Percentiles rank a stretch among this genome's conserved stretches.
phyloP scores from a whole-genome alignment of 140 eudicot genomes.

The Senecio squalidus region DNA sequence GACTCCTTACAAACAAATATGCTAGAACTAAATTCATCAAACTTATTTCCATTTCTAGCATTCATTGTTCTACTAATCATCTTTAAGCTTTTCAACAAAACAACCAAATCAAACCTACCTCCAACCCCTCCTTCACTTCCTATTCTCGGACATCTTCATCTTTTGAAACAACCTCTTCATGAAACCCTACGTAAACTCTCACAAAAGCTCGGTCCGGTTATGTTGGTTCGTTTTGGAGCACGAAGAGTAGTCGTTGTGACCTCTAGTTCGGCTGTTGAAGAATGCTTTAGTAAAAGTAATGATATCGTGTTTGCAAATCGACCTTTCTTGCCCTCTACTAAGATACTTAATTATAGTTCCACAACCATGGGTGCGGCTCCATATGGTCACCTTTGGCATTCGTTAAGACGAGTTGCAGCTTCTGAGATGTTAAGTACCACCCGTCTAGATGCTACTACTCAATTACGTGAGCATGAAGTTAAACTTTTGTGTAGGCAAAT shows the following conservation, averaged over 20 bases:
- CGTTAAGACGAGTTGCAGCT: conserved; percentile 25
- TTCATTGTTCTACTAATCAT: background rate
- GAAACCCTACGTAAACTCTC: background rate
- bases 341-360: conserved; percentile 20
- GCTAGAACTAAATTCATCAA: background rate
- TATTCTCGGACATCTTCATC: conserved; percentile 6
- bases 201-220: background rate
- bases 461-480: conserved; percentile 10
- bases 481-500: background rate
- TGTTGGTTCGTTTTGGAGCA: conserved; percentile 10
- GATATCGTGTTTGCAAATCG: conserved; percentile 25
- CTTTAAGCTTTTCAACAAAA: background rate
- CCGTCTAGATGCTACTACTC: conserved; percentile 7
- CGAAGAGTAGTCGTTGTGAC: conserved; percentile 5
- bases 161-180: conserved; percentile 13
- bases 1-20: too few species aligned
- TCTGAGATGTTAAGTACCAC: conserved; percentile 19
- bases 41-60: background rate
- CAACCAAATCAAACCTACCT: background rate
- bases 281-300: conserved; percentile 29
- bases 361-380: conserved; percentile 17
- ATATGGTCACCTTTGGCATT: conserved; percentile 22
- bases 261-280: conserved; percentile 21
- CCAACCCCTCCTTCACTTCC: conserved; percentile 17
- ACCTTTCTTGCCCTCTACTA: background rate